A percentile compares a stretch with the other conserved stretches of the same genome.
Evolutionary conservation across 148 eudicot species (phyloP).

Genomic region (Tetragonia tetragonoides): DNA sequence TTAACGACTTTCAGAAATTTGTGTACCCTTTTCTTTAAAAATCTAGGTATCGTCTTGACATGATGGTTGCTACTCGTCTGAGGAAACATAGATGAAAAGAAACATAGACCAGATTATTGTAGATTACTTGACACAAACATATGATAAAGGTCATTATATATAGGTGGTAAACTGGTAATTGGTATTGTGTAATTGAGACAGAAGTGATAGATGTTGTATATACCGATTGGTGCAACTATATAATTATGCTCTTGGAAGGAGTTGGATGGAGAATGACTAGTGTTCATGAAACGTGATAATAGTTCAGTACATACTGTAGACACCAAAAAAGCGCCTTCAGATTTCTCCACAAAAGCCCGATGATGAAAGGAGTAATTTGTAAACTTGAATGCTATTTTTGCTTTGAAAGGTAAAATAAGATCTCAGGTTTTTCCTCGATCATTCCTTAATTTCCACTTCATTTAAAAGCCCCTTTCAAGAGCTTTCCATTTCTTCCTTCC

Average conservation of each 20-base stretch:
- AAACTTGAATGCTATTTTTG: no score
- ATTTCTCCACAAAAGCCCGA: no score
- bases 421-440: no score
- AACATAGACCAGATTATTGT: not conserved
- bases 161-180: no score
- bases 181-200: not conserved
- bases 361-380: no score
- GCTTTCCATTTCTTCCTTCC: no score
- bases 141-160: not conserved
- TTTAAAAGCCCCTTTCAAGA: no score
- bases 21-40: slow-evolving; percentile 46
- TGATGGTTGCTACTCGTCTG: slow-evolving; percentile 47
- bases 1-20: not conserved
- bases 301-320: not conserved
- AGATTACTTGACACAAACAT: not conserved
- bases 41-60: slow-evolving; percentile 33
- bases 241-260: slow-evolving; percentile 57
- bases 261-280: slow-evolving; percentile 39
- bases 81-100: slow-evolving; percentile 7
- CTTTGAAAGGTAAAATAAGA: no score
- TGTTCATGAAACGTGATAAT: not conserved
- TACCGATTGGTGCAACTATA: slow-evolving; percentile 70
- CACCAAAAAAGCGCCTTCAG: no score
- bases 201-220: slow-evolving; percentile 3
- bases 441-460: no score